Base-by-base conservation (phyloP, 352 stramenopile genomes). In the Blastocystis sp. region DNA sequence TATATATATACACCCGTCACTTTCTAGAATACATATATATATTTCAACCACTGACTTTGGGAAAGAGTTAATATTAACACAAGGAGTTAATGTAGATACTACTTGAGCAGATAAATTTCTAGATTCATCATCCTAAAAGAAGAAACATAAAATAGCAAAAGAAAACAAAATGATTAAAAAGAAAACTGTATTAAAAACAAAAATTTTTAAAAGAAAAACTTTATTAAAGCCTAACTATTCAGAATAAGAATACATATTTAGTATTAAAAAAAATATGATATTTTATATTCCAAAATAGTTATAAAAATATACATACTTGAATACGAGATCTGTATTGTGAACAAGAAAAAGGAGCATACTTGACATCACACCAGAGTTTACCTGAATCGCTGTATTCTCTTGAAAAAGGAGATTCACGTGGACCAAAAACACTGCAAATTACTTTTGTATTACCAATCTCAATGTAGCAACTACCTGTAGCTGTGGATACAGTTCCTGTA, bases 401-500 rank as follows among this genome's bases (percentile, higher is more conserved):
- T 2, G 34, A 32, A 2, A 52, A 42, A 19, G 42, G 54, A 13
- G 52, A 48, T 27, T 62, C 52, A 4, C 52, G 21, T 25, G 52
- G 52, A 21, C 52, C 52, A 11, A 54, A 42, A 1, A 62, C 52
- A 34, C 33, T 37, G 21, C 52, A 62, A 13, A 62, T 10, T 24
- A 62, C 54, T 42, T 62, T 62, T 42, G 54, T 62, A 11, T 62
- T 62, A 37, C 52, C 52, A 25, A 62, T 36, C 31, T 62, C 52
- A 7, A 62, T 42, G 41, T 62, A 62, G 21, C 39, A 39, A 27
- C 52, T 62, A 42, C 52, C 52, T 23, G 39, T 62, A 7, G 52
- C 32, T 27, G 48, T 62, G 18, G 48, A 40, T 1, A 62, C 52
- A 25, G 54, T 30, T 32, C 52, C 52, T 16, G 52, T 62, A 11